Evolutionary conservation across 202 grass and related monocot species (phyloP).

Genomic region (Panicum virgatum): DNA sequence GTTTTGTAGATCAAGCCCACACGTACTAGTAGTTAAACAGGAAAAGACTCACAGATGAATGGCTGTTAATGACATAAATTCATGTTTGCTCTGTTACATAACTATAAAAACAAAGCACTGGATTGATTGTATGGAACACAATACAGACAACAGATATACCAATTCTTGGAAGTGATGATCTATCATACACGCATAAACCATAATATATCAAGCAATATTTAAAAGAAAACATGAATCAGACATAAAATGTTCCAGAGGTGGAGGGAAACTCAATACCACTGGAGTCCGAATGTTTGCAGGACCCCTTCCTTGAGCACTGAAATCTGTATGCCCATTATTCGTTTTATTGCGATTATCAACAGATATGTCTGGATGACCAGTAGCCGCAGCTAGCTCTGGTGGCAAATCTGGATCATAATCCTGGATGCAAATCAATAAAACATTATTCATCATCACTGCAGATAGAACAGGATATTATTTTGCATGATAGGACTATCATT

Average conservation of each 20-base stretch:
- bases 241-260: slow-evolving; percentile 5
- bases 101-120: neutral
- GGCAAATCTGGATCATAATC: slow-evolving; percentile 98
- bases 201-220: neutral
- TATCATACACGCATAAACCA: neutral
- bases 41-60: neutral
- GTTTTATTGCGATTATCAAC: slow-evolving; percentile 60
- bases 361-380: slow-evolving; percentile 75
- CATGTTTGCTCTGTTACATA: neutral
- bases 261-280: slow-evolving; percentile 53
- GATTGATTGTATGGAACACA: slow-evolving; percentile 7
- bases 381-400: slow-evolving; percentile 93
- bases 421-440: slow-evolving; percentile 57
- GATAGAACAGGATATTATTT: slow-evolving; percentile 35
- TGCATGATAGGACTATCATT: slow-evolving; percentile 15
- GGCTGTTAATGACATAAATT: neutral
- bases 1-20: slow-evolving; percentile 21
- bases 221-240: slow-evolving; percentile 36
- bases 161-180: slow-evolving; percentile 7
- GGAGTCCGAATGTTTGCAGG: slow-evolving; percentile 49
- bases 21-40: neutral
- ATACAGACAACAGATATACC: slow-evolving; percentile 17
- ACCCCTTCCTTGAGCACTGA: slow-evolving; percentile 68
- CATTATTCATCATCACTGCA: slow-evolving; percentile 16
- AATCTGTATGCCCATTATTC: slow-evolving; percentile 63